Evolutionary conservation across 768 basidiomycete genomes (phyloP), one percentile per base, ranked within the genome.

Genomic region (Tremella yokohamensis): DNA sequence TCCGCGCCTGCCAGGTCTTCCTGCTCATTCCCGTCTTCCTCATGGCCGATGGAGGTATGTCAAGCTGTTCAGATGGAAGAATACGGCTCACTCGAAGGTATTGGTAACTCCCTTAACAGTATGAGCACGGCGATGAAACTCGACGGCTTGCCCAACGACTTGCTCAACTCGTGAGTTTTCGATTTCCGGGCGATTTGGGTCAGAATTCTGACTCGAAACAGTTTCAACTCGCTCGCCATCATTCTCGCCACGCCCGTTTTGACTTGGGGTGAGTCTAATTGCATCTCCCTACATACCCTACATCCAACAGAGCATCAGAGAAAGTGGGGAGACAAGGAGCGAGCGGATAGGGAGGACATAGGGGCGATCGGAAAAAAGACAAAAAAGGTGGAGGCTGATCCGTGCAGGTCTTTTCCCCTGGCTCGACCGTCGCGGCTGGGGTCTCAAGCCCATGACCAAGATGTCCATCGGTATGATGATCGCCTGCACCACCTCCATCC

Each of bases 211-310:
- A 45, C 22, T 48, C 74, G 15, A 4, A 62, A 68, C 60, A 76
- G 76, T 61, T 75, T 76, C 66, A 78, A 78, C 67, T 39, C 72
- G 11, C 54, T 78, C n/a, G 56, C 69, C 24, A 67, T 73, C 49
- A 63, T 74, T 51, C 39, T 72, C 40, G 58, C 55, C 49, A 63
- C 72, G 13, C 77, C 77, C 8, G 67, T 78, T 48, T 63, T 77
- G 25, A 63, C 64, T 15, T 76, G 65, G 57, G 54, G 61, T 34
- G 29, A 34, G 29, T 34, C 29, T 34, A 4, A 34, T 34, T 4
- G 6, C 4, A 6, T 11, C 29, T 34, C 29, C 29, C 29, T 34
- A 11, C 29, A 11, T 34, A 4, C 29, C 29, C 29, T 11, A 6
- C 29, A 6, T 11, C 29, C 29, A 4, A 6, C 29, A 34, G 29